phyloP scores from a whole-genome alignment of 768 basidiomycete genomes.

The Suillus subaureus region DNA sequence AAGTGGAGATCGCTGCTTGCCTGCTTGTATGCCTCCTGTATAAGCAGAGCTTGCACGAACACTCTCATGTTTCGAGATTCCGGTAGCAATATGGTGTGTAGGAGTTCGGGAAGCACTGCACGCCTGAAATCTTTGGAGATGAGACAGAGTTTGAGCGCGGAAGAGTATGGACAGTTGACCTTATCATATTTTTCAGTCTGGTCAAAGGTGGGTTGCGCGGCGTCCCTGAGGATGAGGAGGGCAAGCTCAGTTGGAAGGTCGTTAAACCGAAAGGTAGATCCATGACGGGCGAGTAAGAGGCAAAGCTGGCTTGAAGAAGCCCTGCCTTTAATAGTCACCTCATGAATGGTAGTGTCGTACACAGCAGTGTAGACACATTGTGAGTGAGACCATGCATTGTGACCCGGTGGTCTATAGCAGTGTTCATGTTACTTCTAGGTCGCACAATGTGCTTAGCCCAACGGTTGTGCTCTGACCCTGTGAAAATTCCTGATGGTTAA shows the following conservation, averaged over 20 bases:
- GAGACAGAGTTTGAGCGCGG: constrained; percentile 32
- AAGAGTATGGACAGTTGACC: constrained; percentile 15
- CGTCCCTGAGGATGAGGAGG: constrained; percentile 35
- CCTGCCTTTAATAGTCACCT: not conserved
- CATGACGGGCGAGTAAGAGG: not conserved
- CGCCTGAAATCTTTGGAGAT: constrained; percentile 38
- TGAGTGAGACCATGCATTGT: too few relatives aligned
- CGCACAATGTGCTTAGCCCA: not conserved
- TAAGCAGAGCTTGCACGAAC: not conserved
- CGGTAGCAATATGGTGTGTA: not conserved
- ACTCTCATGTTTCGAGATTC: not conserved
- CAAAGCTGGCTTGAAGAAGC: not conserved
- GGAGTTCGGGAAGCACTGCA: constrained; percentile 34
- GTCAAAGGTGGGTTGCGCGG: constrained; percentile 25
- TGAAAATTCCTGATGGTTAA: too few relatives aligned
- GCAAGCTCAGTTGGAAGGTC: constrained; percentile 38
- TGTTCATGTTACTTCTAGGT: not conserved
- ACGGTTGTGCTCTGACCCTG: not conserved
- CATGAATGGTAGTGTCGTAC: not conserved
- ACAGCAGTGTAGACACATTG: too few relatives aligned
- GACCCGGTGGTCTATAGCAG: not conserved
- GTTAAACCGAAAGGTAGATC: constrained; percentile 18
- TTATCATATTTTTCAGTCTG: constrained; percentile 3
- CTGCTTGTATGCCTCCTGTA: not conserved
- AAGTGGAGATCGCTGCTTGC: not conserved